Conservation (phyloP, 2,329 filamentous ascomycete species). For the Trichoderma lentiforme region DNA sequence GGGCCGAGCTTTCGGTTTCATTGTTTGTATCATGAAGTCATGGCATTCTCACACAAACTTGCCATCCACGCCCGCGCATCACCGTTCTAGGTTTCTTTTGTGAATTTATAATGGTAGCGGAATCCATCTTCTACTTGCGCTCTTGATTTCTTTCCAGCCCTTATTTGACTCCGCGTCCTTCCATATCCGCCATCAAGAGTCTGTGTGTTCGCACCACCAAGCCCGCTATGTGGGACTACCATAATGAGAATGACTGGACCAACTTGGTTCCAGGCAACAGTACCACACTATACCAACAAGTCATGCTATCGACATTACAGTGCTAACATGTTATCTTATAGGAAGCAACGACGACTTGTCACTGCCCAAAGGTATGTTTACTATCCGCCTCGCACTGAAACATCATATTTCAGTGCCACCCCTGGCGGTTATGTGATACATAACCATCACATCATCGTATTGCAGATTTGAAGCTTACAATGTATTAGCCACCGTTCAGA, state of each 20-base stretch:
- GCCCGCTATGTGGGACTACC: not conserved
- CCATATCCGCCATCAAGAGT: not conserved
- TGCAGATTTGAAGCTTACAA: slow-evolving; percentile 27
- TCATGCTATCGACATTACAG: not conserved
- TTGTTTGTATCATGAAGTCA: not conserved
- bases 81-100: not conserved
- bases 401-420: not conserved
- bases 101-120: not conserved
- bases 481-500: slow-evolving; percentile 61
- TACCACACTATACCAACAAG: not conserved
- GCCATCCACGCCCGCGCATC: not conserved
- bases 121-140: not conserved
- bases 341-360: slow-evolving; percentile 63
- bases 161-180: not conserved
- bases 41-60: not conserved
- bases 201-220: not conserved
- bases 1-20: not conserved
- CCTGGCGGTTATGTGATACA: not conserved
- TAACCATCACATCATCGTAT: not conserved
- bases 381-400: not conserved
- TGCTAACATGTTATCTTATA: slow-evolving; percentile 32
- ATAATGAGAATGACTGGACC: slow-evolving; percentile 22
- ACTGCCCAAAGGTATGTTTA: slow-evolving; percentile 57
- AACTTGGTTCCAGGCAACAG: slow-evolving; percentile 24
- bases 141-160: not conserved